Evolutionary conservation across 148 eudicot species (phyloP), one percentile per base, ranked within the genome.

Genomic region (Heliosperma pusillum): DNA sequence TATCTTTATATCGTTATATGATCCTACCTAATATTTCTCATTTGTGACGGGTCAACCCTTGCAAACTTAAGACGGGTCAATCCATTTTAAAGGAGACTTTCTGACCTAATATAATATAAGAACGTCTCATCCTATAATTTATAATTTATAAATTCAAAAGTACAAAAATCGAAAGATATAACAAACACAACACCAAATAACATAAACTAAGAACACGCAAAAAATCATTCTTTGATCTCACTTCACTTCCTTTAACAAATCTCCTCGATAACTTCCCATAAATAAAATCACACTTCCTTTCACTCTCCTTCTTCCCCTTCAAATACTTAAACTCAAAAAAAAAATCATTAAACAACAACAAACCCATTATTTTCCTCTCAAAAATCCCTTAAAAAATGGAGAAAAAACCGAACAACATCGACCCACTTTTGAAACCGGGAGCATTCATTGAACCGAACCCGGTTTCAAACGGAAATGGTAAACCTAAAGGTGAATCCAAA

Each of bases 351-450:
- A n/a, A n/a, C n/a, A n/a, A n/a, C n/a, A n/a, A n/a, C n/a, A n/a
- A n/a, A n/a, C 50, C 24, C 24, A 33, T 21, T 65, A n/a, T 42
- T 7, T 66, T n/a, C 36, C 50, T 16, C 70, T 42, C 21, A 66
- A 33, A 27, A 33, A 33, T 15, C 55, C 77, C 24, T 57, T 21
- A 11, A 74, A 24, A 17, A 44, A 66, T 66, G 50, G 76, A 72
- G 50, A 72, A 72, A 16, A 63, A 64, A 17, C 69, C 62, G 19
- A 2, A 40, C 11, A 33, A 21, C 17, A 60, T 82, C 42, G 82
- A 82, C 74, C 85, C 85, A 61, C 82, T 82, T 57, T 52, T 82
- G 13, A 20, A 60, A 27, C 59, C 82, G 5, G 82, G 85, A 33
- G 66, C 80, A 59, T 79, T 72, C 66, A 82, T 79, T 5, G 71